Evolutionary conservation across 805 yeast genomes (phyloP).

Genomic region (Kodamaea hsintzibuensis): DNA sequence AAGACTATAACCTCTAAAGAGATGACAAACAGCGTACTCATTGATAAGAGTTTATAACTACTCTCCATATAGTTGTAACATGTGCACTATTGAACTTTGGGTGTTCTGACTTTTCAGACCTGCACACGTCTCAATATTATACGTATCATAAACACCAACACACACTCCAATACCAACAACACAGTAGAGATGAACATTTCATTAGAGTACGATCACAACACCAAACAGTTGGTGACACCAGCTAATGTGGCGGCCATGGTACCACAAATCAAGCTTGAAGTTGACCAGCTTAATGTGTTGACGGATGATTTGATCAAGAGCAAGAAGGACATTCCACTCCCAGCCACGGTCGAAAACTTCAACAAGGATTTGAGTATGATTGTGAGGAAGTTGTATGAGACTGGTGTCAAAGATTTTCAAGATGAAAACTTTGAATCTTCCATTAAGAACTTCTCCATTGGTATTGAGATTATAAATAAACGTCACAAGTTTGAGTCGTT

Average conservation of each 20-base stretch:
- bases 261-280: constrained; percentile 40
- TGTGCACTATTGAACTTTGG: neutral
- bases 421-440: constrained; percentile 58
- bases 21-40: too few species aligned
- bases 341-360: constrained; percentile 55
- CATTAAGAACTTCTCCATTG: constrained; percentile 61
- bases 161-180: constrained; percentile 1
- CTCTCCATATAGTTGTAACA: too few species aligned
- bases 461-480: constrained; percentile 65
- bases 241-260: constrained; percentile 17
- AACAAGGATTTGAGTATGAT: constrained; percentile 55
- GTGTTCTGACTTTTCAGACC: neutral
- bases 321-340: constrained; percentile 52
- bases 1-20: too few species aligned
- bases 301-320: constrained; percentile 38
- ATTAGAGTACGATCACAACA: constrained; percentile 28
- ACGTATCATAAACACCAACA: constrained; percentile 3
- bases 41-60: too few species aligned
- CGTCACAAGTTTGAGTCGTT: constrained; percentile 75
- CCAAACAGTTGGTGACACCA: constrained; percentile 25
- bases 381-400: constrained; percentile 64
- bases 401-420: constrained; percentile 61
- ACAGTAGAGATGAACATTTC: constrained; percentile 20
- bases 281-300: constrained; percentile 42
- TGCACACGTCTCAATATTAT: neutral